A percentile compares a stretch with the other conserved stretches of the same genome.
These are phyloP conservation scores for Ricinus communis DNA, from an alignment of 345 rosid species.

Conservation along the genomic window DNA sequence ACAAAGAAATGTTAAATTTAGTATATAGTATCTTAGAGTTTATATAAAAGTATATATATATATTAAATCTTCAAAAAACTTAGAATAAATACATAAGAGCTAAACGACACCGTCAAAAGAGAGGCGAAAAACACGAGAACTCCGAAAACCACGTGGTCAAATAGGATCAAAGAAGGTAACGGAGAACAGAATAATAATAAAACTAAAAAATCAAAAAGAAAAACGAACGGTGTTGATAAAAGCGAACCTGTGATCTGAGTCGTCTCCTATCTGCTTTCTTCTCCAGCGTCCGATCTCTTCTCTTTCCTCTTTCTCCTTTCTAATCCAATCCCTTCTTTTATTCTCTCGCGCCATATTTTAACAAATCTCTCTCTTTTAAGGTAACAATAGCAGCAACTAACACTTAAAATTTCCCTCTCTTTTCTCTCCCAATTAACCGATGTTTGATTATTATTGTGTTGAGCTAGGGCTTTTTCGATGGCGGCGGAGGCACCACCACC, in stretches of 20 bases:
- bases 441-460: neutral
- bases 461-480: constrained; percentile 40
- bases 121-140: neutral
- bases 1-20: too few relatives aligned
- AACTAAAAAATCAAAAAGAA: constrained; percentile 5
- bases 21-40: too few relatives aligned
- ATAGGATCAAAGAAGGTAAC: constrained; percentile 1
- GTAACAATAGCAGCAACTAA: neutral
- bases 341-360: constrained; percentile 59
- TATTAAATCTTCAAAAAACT: too few relatives aligned
- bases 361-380: constrained; percentile 31
- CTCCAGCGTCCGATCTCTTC: constrained; percentile 94
- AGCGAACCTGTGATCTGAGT: constrained; percentile 48
- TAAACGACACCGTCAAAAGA: constrained; percentile 3
- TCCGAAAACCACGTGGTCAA: constrained; percentile 14
- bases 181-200: neutral
- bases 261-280: constrained; percentile 57
- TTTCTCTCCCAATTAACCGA: neutral
- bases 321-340: too few relatives aligned
- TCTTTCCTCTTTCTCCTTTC: constrained; percentile 34
- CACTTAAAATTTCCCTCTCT: neutral
- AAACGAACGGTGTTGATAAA: constrained; percentile 77
- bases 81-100: too few relatives aligned
- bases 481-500: constrained; percentile 55
- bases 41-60: too few relatives aligned